phyloP scores from a whole-genome alignment of 2,329 filamentous ascomycete species.

The Xylaria sp. region DNA sequence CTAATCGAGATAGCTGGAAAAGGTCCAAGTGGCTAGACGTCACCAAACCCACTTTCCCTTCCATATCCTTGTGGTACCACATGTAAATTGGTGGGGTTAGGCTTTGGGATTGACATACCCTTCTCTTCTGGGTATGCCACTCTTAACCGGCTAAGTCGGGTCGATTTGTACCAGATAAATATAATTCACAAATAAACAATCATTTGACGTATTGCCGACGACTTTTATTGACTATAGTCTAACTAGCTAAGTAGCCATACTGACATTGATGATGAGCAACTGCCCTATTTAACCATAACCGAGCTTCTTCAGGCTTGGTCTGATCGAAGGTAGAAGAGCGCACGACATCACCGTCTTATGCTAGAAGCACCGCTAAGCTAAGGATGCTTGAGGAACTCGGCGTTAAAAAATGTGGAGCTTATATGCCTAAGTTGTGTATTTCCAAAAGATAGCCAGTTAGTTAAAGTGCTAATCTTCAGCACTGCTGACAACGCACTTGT shows the following conservation, averaged over 20 bases:
- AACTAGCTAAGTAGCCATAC: conserved; percentile 1
- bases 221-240: not conserved
- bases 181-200: not conserved
- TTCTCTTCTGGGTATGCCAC: no score
- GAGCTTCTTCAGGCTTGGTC: not conserved
- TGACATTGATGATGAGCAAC: not conserved
- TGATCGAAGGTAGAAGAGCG: not conserved
- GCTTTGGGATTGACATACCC: no score
- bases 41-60: conserved; percentile 12
- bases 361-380: not conserved
- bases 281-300: not conserved
- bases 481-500: no score
- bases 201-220: not conserved
- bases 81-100: not conserved
- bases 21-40: conserved; percentile 9
- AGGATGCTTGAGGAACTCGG: not conserved
- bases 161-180: no score
- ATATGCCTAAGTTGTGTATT: not conserved
- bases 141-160: no score
- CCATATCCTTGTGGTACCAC: conserved; percentile 2
- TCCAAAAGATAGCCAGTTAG: not conserved
- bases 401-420: conserved; percentile 4
- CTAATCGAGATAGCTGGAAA: not conserved
- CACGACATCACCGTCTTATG: not conserved
- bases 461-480: not conserved